phyloP scores from a whole-genome alignment of 2,329 filamentous ascomycete genomes.

The Alternaria triticimaculans region DNA sequence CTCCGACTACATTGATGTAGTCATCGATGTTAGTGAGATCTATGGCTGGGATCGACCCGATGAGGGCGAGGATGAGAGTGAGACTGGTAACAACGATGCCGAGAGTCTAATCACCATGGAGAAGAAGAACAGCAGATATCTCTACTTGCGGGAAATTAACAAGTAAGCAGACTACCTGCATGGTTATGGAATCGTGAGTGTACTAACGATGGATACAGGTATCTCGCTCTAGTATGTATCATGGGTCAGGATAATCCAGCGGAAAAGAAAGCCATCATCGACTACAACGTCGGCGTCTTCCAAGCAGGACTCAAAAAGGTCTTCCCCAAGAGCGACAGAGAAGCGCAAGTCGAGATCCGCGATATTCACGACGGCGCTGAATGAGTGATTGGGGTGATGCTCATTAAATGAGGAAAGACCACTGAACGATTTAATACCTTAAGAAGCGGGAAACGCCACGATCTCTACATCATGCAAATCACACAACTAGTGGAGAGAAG shows the following conservation, averaged over 20 bases:
- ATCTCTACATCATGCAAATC: background rate
- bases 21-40: conserved; percentile 94
- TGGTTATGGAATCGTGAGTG: background rate
- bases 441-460: background rate
- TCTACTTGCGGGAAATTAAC: conserved; percentile 72
- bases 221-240: conserved; percentile 81
- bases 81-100: conserved; percentile 59
- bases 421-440: background rate
- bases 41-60: conserved; percentile 74
- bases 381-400: conserved; percentile 1
- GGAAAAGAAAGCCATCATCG: conserved; percentile 82
- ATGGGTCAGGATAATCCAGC: conserved; percentile 84
- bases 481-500: background rate
- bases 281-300: conserved; percentile 85
- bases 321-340: conserved; percentile 61
- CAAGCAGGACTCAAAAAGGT: conserved; percentile 81
- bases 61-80: conserved; percentile 44
- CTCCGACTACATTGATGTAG: conserved; percentile 97
- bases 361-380: conserved; percentile 23
- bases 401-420: background rate
- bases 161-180: conserved; percentile 57
- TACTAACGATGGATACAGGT: conserved; percentile 54
- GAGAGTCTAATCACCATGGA: conserved; percentile 70
- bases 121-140: conserved; percentile 63
- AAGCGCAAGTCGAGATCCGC: conserved; percentile 32